Evolutionary conservation across 108 stramenopile genomes (phyloP), one percentile per base, ranked within the genome.

Genomic region (Seminavis robusta): DNA sequence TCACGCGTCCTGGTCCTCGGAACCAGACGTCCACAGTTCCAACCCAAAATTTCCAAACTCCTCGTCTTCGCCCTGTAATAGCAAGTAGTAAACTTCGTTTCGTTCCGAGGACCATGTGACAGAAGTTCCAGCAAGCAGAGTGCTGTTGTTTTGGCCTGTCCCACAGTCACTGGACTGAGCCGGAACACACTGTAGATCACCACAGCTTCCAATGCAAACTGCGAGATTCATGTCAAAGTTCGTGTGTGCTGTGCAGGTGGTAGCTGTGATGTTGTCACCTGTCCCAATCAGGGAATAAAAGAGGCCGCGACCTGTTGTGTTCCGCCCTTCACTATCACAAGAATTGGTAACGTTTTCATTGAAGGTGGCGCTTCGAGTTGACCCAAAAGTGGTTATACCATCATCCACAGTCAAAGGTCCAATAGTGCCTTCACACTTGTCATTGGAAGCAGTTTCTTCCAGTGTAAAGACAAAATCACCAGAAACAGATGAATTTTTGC

Each of bases 151-250:
- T n/a, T n/a, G n/a, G n/a, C n/a, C n/a, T n/a, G n/a, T n/a, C n/a
- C n/a, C n/a, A n/a, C n/a, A n/a, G n/a, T n/a, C n/a, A n/a, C n/a
- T n/a, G n/a, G n/a, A n/a, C n/a, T n/a, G n/a, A n/a, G n/a, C n/a
- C n/a, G n/a, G n/a, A n/a, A 45, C 44, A 20, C 44, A 10, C 13
- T 20, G 9, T 8, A 10, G 44, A 16, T n/a, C 44, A 7, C 19
- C 13, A 20, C 44, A 45, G 9, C 28, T 51, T 19, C 49, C 49
- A 31, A 26, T n/a, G 49, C 7, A 51, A 6, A 51, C 28, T 31
- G 49, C 8, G 9, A 51, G 26, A 8, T 30, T 7, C 28, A 9
- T 30, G 28, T 51, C 49, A 16, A 30, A 51, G 9, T 37, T 37
- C 36, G 36, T 37, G 36, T 11, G 13, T 10, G 36, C 11, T 11